Conservation (phyloP, 1,284 basidiomycete genomes). For the Tausonia pullulans region DNA sequence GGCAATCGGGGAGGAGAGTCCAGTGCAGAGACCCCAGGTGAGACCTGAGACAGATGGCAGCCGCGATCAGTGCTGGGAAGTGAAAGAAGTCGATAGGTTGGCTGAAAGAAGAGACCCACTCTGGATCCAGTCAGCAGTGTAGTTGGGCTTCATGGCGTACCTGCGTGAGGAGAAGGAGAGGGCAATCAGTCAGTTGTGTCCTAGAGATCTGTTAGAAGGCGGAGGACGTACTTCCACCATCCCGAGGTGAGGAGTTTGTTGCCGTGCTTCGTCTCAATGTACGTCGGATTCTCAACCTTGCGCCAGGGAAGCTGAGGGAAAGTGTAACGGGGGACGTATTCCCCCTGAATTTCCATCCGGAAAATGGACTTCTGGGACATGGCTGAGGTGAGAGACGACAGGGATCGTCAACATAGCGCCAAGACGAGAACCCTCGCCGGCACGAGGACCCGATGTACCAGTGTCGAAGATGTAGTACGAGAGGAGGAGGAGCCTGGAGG, state of each 20-base stretch:
- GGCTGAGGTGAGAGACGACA: conserved; percentile 54
- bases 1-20: conserved; percentile 72
- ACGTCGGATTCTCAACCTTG: conserved; percentile 78
- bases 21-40: conserved; percentile 81
- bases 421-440: too few species aligned
- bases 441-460: too few species aligned
- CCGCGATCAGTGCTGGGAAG: too few species aligned
- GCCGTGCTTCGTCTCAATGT: conserved; percentile 89
- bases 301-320: conserved; percentile 90
- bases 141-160: conserved; percentile 69
- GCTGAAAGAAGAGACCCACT: not conserved
- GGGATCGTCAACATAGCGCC: not conserved
- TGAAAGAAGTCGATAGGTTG: not conserved
- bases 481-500: conserved; percentile 43
- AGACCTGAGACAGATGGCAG: conserved; percentile 51
- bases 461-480: conserved; percentile 57
- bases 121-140: conserved; percentile 32
- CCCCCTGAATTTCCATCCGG: conserved; percentile 88
- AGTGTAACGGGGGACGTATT: conserved; percentile 69
- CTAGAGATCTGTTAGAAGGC: conserved; percentile 15
- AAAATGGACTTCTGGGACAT: conserved; percentile 97
- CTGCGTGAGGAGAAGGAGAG: conserved; percentile 18
- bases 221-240: conserved; percentile 39
- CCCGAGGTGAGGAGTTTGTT: conserved; percentile 42
- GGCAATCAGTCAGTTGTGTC: not conserved